A percentile compares a stretch with the other conserved stretches of the same genome.
Evolutionary conservation across 2,329 filamentous ascomycete genomes (phyloP).

Genomic region (Ceratocystis albifundus): DNA sequence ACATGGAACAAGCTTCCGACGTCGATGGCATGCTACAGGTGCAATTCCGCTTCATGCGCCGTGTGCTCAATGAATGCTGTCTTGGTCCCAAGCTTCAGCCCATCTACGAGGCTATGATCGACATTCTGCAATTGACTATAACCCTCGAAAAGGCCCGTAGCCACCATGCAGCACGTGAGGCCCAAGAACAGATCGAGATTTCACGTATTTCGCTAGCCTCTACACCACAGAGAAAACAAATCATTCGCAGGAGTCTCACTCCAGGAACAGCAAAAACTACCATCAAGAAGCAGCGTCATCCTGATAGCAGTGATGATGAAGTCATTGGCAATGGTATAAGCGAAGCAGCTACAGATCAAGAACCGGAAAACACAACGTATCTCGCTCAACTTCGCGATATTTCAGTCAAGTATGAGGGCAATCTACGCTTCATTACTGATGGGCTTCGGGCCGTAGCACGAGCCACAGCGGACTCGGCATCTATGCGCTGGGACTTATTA

Average conservation of each 20-base stretch:
- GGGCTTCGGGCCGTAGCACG: slow-evolving; percentile 65
- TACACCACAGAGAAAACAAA: slow-evolving; percentile 27
- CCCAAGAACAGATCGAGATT: slow-evolving; percentile 32
- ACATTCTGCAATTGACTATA: slow-evolving; percentile 63
- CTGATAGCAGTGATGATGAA: slow-evolving; percentile 25
- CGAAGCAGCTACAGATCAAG: slow-evolving; percentile 31
- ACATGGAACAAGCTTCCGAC: slow-evolving; percentile 52
- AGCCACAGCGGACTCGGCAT: slow-evolving; percentile 50
- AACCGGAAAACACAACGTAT: slow-evolving; percentile 35
- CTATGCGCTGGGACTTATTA: slow-evolving; percentile 63
- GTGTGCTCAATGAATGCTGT: slow-evolving; percentile 56
- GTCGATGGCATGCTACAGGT: slow-evolving; percentile 69
- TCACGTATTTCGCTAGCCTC: slow-evolving; percentile 33
- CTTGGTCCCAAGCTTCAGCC: slow-evolving; percentile 56
- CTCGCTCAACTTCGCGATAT: slow-evolving; percentile 44
- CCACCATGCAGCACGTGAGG: slow-evolving; percentile 31
- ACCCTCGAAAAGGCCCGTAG: slow-evolving; percentile 51
- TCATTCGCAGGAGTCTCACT: slow-evolving; percentile 8
- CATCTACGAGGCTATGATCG: slow-evolving; percentile 61
- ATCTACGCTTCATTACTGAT: slow-evolving; percentile 58
- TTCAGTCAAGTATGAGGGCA: slow-evolving; percentile 50
- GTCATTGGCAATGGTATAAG: slow-evolving; percentile 27
- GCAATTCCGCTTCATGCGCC: slow-evolving; percentile 52
- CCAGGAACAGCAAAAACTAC: slow-evolving; percentile 5
- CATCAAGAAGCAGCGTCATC: slow-evolving; percentile 20